Evolutionary conservation across 1,139 yeast genomes (phyloP).

Genomic region (Suhomyces anneliseae): DNA sequence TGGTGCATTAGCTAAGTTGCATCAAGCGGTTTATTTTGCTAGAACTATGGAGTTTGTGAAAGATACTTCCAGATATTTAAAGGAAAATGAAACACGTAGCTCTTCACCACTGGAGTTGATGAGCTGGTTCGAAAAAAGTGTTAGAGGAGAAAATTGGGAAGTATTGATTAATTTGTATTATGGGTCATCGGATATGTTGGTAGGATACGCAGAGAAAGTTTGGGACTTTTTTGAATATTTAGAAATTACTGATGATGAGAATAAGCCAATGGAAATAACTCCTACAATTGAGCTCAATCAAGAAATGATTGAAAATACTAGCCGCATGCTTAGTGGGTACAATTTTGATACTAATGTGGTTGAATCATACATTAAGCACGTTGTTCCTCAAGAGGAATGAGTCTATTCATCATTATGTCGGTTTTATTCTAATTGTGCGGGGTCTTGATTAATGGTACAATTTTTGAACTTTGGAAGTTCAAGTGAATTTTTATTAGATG

Average conservation of each 20-base stretch:
- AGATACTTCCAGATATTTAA: constrained; percentile 1
- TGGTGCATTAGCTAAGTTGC: background rate
- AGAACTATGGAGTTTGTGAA: background rate
- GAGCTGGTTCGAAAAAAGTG: background rate
- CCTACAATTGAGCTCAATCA: constrained; percentile 19
- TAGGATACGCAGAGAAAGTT: constrained; percentile 26
- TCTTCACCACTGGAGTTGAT: background rate
- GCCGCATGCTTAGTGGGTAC: constrained; percentile 25
- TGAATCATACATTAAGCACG: constrained; percentile 26
- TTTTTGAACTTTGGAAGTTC: too few species aligned
- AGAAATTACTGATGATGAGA: constrained; percentile 10
- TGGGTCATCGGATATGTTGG: constrained; percentile 33
- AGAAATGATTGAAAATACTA: constrained; percentile 19
- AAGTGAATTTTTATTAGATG: too few species aligned
- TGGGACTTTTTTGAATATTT: constrained; percentile 31
- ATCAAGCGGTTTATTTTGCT: background rate
- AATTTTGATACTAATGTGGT: constrained; percentile 21
- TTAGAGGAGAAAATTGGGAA: constrained; percentile 13
- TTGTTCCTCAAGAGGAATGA: constrained; percentile 18
- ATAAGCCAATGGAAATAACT: constrained; percentile 19
- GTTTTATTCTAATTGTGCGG: too few species aligned
- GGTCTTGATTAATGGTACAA: too few species aligned
- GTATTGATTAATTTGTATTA: constrained; percentile 24
- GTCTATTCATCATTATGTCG: background rate
- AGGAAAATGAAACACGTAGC: background rate